These are phyloP conservation scores for Citrus maxima DNA, from an alignment of 345 rosid genomes.

Conservation along the genomic window DNA sequence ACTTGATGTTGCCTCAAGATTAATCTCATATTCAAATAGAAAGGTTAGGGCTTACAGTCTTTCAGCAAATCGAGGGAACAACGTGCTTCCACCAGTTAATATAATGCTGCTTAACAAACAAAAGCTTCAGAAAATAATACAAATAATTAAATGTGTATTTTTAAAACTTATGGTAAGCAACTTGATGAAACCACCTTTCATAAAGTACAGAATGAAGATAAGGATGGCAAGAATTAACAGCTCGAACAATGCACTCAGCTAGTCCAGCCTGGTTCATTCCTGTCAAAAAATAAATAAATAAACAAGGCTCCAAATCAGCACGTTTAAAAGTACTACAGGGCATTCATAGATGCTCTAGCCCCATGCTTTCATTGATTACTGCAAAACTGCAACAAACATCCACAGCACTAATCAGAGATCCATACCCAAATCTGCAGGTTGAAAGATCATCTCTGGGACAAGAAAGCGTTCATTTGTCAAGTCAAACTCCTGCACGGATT, in stretches of 20 bases:
- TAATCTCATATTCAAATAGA: neutral
- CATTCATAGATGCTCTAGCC: neutral
- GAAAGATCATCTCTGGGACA: slow-evolving; percentile 94
- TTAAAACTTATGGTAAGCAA: neutral
- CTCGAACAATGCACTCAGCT: slow-evolving; percentile 92
- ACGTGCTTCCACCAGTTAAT: slow-evolving; percentile 90
- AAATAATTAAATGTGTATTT: neutral
- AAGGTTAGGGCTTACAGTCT: slow-evolving; percentile 62
- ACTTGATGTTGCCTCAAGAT: slow-evolving; percentile 4
- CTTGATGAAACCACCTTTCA: slow-evolving; percentile 55
- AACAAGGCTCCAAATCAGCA: neutral
- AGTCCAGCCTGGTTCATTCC: slow-evolving; percentile 98
- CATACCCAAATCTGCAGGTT: slow-evolving; percentile 90
- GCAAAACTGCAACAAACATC: neutral
- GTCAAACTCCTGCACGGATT: slow-evolving; percentile 74
- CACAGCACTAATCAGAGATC: neutral
- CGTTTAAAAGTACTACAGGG: neutral
- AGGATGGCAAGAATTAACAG: slow-evolving; percentile 80
- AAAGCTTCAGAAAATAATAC: neutral
- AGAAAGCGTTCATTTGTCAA: slow-evolving; percentile 90
- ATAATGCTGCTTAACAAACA: slow-evolving; percentile 58
- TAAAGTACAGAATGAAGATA: slow-evolving; percentile 84
- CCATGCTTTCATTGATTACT: neutral
- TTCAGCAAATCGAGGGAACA: slow-evolving; percentile 71
- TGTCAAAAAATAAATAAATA: slow-evolving; percentile 11